Evolutionary conservation across 768 basidiomycete genomes (phyloP).

Genomic region (Naganishia onofrii): DNA sequence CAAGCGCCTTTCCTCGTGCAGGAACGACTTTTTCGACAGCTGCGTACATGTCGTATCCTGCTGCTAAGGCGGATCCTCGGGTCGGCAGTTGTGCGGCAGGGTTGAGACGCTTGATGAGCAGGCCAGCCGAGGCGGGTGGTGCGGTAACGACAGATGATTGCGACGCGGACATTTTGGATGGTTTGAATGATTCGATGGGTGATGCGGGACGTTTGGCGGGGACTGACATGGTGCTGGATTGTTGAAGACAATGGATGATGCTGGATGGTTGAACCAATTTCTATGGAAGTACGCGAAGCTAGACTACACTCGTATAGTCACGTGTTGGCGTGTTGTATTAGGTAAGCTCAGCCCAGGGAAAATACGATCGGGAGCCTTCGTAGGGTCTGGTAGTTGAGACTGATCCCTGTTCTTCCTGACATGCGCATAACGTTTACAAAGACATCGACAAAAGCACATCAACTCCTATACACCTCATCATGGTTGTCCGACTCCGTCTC

Average conservation of each 20-base stretch:
- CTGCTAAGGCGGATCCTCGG: constrained; percentile 77
- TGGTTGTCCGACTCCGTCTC: constrained; percentile 82
- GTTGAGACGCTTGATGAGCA: constrained; percentile 81
- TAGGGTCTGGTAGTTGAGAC: neutral
- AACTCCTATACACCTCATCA: constrained; percentile 46
- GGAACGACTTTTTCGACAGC: constrained; percentile 81
- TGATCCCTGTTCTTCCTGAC: neutral
- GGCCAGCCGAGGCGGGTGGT: constrained; percentile 33
- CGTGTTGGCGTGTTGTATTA: neutral
- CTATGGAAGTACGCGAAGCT: constrained; percentile 9
- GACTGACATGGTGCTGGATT: constrained; percentile 17
- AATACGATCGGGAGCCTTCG: constrained; percentile 1
- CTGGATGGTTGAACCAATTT: constrained; percentile 10
- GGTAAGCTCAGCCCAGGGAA: constrained; percentile 9
- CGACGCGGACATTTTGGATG: constrained; percentile 24
- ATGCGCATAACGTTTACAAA: neutral
- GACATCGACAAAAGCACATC: neutral
- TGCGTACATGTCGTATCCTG: constrained; percentile 93
- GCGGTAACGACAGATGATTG: constrained; percentile 4
- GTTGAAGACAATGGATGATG: neutral
- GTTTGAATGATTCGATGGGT: constrained; percentile 22
- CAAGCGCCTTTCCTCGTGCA: constrained; percentile 82
- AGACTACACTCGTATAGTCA: neutral
- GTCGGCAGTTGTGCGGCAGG: constrained; percentile 79
- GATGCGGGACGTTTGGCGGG: constrained; percentile 18